Conservation (phyloP, 2,329 filamentous ascomycete genomes). For the Cryphonectria nitschkei region DNA sequence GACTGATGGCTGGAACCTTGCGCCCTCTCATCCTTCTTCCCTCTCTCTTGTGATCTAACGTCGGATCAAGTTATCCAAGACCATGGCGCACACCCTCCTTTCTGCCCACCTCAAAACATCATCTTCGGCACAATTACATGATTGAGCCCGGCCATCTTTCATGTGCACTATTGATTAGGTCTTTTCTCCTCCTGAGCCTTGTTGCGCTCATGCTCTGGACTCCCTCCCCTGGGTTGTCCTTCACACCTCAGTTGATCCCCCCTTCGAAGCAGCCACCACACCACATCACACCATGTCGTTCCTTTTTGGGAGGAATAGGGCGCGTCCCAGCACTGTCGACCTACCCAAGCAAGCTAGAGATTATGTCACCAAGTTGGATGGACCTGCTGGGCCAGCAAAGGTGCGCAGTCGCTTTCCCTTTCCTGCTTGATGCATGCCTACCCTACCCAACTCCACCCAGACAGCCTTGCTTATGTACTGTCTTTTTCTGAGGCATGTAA, state of each 20-base stretch:
- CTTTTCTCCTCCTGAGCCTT: neutral
- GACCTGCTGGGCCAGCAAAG: conserved; percentile 52
- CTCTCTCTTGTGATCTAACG: conserved; percentile 3
- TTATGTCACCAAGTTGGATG: conserved; percentile 56
- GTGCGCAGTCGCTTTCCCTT: conserved; percentile 12
- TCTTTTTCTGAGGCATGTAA: neutral
- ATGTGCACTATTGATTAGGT: neutral
- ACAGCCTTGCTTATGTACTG: neutral
- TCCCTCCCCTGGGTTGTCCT: conserved; percentile 22
- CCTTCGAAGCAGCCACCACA: conserved; percentile 14
- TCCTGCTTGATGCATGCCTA: neutral
- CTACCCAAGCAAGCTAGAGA: conserved; percentile 61
- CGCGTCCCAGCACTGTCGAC: conserved; percentile 55
- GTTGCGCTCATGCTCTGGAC: conserved; percentile 6
- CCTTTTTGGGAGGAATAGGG: conserved; percentile 57
- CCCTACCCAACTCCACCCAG: neutral
- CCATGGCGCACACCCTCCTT: conserved; percentile 3
- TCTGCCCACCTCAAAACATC: neutral
- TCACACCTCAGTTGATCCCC: neutral
- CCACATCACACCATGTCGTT: conserved; percentile 48
- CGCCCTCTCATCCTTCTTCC: neutral
- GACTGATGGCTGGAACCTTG: neutral
- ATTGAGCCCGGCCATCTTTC: neutral
- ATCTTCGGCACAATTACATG: neutral
- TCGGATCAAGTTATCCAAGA: neutral